These are phyloP conservation scores for Cairneyella variabilis DNA, from an alignment of 495 filamentous ascomycete species.

Conservation along the genomic window DNA sequence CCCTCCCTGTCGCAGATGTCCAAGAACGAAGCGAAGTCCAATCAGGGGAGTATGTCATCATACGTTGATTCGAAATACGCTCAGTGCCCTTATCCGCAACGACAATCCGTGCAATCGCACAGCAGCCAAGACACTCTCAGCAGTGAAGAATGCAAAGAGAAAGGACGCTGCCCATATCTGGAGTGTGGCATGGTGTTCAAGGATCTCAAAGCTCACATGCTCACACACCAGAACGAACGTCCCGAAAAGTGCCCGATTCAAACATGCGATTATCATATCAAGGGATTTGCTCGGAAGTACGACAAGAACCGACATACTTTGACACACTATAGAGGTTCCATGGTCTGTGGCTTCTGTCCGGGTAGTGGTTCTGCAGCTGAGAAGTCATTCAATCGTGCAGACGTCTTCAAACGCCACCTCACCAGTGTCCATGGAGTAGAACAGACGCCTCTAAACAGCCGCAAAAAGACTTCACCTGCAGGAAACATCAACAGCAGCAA, in stretches of 20 bases:
- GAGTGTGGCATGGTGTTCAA: constrained; percentile 91
- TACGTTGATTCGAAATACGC: neutral
- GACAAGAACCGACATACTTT: constrained; percentile 98
- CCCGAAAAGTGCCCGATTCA: constrained; percentile 96
- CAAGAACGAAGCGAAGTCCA: constrained; percentile 22
- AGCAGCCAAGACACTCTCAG: constrained; percentile 30
- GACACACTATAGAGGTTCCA: constrained; percentile 98
- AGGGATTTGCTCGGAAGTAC: constrained; percentile 96
- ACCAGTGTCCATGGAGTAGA: constrained; percentile 92
- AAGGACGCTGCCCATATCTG: constrained; percentile 73
- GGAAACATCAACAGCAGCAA: constrained; percentile 36
- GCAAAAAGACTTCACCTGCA: constrained; percentile 54
- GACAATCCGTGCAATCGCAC: constrained; percentile 18
- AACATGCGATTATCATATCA: constrained; percentile 90
- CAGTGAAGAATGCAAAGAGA: constrained; percentile 62
- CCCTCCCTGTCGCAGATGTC: constrained; percentile 27
- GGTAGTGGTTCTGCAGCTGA: constrained; percentile 86
- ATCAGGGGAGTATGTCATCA: neutral
- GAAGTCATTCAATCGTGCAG: constrained; percentile 97
- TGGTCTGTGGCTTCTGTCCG: constrained; percentile 98
- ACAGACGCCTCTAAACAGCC: constrained; percentile 90
- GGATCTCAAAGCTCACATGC: constrained; percentile 90
- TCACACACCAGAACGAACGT: constrained; percentile 89
- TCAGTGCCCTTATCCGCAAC: constrained; percentile 27
- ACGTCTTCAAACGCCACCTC: constrained; percentile 96